Conservation (phyloP, 164 flowering plant genomes). For the Vitis cinerea region DNA sequence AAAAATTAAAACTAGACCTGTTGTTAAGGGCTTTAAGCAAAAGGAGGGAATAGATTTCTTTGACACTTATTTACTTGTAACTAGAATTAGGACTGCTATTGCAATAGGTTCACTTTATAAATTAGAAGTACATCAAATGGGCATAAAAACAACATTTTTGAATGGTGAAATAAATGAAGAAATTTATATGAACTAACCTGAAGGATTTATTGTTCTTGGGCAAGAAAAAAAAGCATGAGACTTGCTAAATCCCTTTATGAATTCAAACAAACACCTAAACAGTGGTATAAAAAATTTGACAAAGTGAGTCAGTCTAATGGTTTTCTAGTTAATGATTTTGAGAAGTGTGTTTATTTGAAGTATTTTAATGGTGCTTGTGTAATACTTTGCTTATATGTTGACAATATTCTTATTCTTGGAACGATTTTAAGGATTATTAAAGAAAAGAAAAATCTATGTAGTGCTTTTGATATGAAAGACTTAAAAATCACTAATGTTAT, state of each 20-base stretch:
- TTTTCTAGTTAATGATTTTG: not conserved
- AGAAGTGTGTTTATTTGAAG: not conserved
- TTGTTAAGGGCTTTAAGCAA: not conserved
- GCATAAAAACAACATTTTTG: not conserved
- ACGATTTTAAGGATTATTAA: not conserved
- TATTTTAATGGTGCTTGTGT: not conserved
- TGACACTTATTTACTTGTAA: not conserved
- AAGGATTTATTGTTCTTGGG: not conserved
- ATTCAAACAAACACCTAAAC: not conserved
- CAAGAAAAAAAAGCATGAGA: not conserved
- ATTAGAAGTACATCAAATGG: not conserved
- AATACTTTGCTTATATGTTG: not conserved
- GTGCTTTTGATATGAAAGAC: slow-evolving; percentile 1
- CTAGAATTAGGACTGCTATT: not conserved
- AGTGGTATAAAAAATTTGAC: not conserved
- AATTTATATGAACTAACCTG: not conserved
- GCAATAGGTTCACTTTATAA: not conserved
- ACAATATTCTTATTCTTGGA: not conserved
- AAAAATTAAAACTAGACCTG: too few relatives aligned
- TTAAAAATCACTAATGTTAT: too few relatives aligned
- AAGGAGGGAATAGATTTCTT: not conserved
- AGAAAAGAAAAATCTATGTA: too few relatives aligned
- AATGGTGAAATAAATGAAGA: not conserved
- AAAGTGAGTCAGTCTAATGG: not conserved
- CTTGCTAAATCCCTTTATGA: not conserved